Percentiles rank a stretch among this genome's conserved stretches.
These are phyloP conservation scores for Biscutella laevigata DNA, from an alignment of 441 rosid genomes.

Conservation along the genomic window DNA sequence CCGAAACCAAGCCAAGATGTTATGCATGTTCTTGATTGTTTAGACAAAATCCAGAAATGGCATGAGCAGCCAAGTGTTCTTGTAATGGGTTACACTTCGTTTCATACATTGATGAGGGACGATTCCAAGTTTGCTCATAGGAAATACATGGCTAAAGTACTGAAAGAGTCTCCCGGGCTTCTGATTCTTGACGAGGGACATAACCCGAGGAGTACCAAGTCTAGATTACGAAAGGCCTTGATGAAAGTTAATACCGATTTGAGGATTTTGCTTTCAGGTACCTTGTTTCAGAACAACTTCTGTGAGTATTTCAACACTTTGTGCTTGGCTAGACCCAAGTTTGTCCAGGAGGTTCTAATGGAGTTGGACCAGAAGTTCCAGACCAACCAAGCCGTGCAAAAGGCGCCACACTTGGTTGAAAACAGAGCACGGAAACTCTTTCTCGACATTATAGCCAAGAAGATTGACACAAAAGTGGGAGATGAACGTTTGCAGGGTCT, in stretches of 20 bases:
- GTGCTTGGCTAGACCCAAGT: conserved; percentile 84
- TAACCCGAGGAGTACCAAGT: conserved; percentile 86
- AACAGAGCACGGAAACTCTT: conserved; percentile 74
- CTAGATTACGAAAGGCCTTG: conserved; percentile 78
- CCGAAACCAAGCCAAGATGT: conserved; percentile 68
- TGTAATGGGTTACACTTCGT: conserved; percentile 92
- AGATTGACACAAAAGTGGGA: conserved; percentile 48
- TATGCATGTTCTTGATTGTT: conserved; percentile 82
- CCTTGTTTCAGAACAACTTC: conserved; percentile 93
- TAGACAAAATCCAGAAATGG: conserved; percentile 92
- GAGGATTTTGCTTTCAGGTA: conserved; percentile 82
- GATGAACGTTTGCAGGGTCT: conserved; percentile 75
- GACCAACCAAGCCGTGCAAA: conserved; percentile 30
- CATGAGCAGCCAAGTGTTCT: conserved; percentile 84
- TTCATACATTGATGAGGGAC: conserved; percentile 76
- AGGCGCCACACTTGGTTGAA: conserved; percentile 64
- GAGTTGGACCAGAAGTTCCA: conserved; percentile 56
- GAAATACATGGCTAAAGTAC: conserved; percentile 73
- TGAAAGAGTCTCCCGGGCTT: conserved; percentile 84
- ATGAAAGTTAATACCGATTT: conserved; percentile 82
- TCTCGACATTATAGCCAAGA: conserved; percentile 66
- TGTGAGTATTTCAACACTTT: conserved; percentile 92
- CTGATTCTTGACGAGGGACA: conserved; percentile 85
- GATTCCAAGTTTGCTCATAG: conserved; percentile 73
- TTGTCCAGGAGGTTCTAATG: conserved; percentile 58